A percentile compares a stretch with the other conserved stretches of the same genome.
phyloP scores from a whole-genome alignment of 805 yeast species.

The Candida lessepsii region DNA sequence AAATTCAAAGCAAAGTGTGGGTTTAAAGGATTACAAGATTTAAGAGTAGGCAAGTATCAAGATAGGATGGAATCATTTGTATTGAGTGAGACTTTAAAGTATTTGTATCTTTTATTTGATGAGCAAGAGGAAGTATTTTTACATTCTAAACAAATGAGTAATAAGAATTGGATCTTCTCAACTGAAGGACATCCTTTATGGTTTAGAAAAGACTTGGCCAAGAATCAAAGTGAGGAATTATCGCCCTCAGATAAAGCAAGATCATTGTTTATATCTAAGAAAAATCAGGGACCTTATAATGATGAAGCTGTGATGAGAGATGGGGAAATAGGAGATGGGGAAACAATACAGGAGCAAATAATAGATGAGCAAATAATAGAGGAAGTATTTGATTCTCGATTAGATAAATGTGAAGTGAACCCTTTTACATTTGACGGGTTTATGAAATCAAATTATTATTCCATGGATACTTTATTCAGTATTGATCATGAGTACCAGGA shows the following conservation, averaged over 20 bases:
- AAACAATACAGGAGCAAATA: neutral
- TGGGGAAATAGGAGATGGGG: no score
- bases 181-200: conserved; percentile 94
- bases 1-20: conserved; percentile 70
- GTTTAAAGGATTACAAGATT: conserved; percentile 71
- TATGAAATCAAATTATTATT: conserved; percentile 37
- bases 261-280: neutral
- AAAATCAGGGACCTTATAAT: neutral
- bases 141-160: conserved; percentile 30
- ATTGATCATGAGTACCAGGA: conserved; percentile 40
- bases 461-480: conserved; percentile 42
- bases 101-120: conserved; percentile 77
- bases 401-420: conserved; percentile 31
- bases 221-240: neutral
- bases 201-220: conserved; percentile 43
- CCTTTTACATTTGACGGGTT: conserved; percentile 24
- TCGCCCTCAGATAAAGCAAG: neutral
- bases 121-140: conserved; percentile 48
- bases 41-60: conserved; percentile 59
- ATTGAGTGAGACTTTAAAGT: conserved; percentile 82
- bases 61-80: conserved; percentile 93
- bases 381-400: conserved; percentile 13
- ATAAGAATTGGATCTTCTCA: conserved; percentile 60
- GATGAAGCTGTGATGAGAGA: no score
- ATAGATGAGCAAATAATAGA: neutral